phyloP scores from a whole-genome alignment of 768 basidiomycete species.

The Clavulina sp. region DNA sequence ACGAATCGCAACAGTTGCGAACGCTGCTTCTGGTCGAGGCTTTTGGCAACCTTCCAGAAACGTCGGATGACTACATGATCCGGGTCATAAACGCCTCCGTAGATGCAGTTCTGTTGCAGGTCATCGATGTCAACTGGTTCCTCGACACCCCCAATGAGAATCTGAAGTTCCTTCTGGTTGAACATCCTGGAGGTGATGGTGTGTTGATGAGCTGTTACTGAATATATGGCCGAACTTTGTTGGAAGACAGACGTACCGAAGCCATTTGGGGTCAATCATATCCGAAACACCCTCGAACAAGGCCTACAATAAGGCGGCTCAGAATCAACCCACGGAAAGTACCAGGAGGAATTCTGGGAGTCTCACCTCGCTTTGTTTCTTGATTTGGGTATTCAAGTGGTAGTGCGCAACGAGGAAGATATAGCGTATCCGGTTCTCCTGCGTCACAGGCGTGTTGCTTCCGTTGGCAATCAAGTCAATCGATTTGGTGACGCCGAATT shows the following conservation, averaged over 20 bases:
- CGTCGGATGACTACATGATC: constrained; percentile 48
- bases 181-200: constrained; percentile 56
- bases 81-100: constrained; percentile 64
- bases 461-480: constrained; percentile 72
- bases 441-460: constrained; percentile 65
- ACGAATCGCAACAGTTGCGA: constrained; percentile 72
- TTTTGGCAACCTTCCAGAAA: constrained; percentile 79
- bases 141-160: constrained; percentile 78
- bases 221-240: background rate
- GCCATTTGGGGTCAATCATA: constrained; percentile 82
- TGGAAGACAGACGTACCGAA: constrained; percentile 30
- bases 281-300: constrained; percentile 86
- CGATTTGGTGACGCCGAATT: constrained; percentile 62
- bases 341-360: background rate
- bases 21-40: constrained; percentile 67
- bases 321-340: background rate
- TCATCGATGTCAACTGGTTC: constrained; percentile 74
- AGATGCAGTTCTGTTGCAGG: constrained; percentile 54
- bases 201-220: background rate
- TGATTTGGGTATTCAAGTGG: constrained; percentile 77
- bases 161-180: constrained; percentile 89
- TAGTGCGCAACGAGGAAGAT: constrained; percentile 83
- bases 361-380: constrained; percentile 54
- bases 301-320: constrained; percentile 16
- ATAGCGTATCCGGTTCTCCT: constrained; percentile 77